Conservation (phyloP, 768 basidiomycete genomes). For the Tylopilus cervinicoccineus region DNA sequence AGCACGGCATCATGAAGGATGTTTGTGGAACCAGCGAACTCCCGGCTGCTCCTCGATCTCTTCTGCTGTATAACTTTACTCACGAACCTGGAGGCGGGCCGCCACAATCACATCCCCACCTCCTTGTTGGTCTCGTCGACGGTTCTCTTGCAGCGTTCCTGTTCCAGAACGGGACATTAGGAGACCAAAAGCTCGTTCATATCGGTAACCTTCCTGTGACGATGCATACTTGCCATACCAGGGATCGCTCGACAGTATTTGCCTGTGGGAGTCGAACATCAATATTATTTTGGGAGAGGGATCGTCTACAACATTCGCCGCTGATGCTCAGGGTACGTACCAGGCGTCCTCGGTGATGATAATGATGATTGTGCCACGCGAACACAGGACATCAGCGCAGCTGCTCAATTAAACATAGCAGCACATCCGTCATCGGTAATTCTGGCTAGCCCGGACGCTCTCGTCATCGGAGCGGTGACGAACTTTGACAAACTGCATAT, state of each 20-base stretch:
- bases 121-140: constrained; percentile 73
- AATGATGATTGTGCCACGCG: background rate
- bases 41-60: constrained; percentile 41
- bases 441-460: constrained; percentile 47
- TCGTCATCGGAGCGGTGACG: constrained; percentile 63
- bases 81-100: constrained; percentile 30
- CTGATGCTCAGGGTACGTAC: constrained; percentile 61
- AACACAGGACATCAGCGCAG: constrained; percentile 50
- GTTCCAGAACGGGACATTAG: constrained; percentile 39
- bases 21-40: constrained; percentile 30
- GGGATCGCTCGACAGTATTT: constrained; percentile 55
- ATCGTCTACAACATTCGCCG: constrained; percentile 61
- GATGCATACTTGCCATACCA: constrained; percentile 52
- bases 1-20: constrained; percentile 13
- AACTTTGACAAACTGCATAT: constrained; percentile 80
- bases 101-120: constrained; percentile 43
- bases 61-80: constrained; percentile 60
- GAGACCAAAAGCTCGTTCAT: constrained; percentile 54
- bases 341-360: background rate
- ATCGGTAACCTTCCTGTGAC: constrained; percentile 67
- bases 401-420: constrained; percentile 45
- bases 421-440: constrained; percentile 53
- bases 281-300: constrained; percentile 64
- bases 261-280: constrained; percentile 69
- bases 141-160: constrained; percentile 61